Evolutionary conservation across 345 rosid genomes (phyloP).

Genomic region (Combretum micranthum): DNA sequence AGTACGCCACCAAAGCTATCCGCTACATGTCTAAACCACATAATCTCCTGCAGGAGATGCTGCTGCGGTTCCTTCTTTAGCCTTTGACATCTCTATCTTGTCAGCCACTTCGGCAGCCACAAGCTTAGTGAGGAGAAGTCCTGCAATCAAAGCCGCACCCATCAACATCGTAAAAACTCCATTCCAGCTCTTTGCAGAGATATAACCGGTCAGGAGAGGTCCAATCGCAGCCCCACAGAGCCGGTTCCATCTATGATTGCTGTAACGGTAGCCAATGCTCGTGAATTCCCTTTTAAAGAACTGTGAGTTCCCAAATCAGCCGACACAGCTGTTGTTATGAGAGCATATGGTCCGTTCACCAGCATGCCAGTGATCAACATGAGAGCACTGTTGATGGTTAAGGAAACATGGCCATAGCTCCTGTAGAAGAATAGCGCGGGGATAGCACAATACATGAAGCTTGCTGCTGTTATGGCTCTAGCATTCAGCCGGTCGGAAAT

Average conservation of each 20-base stretch:
- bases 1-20: not conserved
- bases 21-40: constrained; percentile 17
- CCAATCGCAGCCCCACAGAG: constrained; percentile 96
- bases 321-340: constrained; percentile 94
- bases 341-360: constrained; percentile 91
- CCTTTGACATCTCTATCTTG: constrained; percentile 49
- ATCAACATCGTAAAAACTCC: constrained; percentile 89
- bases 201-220: constrained; percentile 84
- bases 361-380: constrained; percentile 84
- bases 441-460: constrained; percentile 86
- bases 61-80: constrained; percentile 13
- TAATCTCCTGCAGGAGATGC: constrained; percentile 13
- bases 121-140: constrained; percentile 68
- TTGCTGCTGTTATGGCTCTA: constrained; percentile 88
- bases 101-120: constrained; percentile 69
- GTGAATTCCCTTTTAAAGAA: constrained; percentile 74
- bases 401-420: constrained; percentile 68
- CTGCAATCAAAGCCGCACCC: constrained; percentile 80
- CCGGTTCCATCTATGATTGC: constrained; percentile 98
- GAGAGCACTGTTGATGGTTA: constrained; percentile 48
- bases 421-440: constrained; percentile 84
- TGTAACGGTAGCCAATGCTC: constrained; percentile 93
- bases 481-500: constrained; percentile 78
- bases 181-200: constrained; percentile 79
- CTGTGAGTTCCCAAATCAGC: constrained; percentile 96